Percentiles rank a stretch among this genome's conserved stretches.
Conservation (phyloP, 108 stramenopile genomes). For the Cyclotella atomus region DNA sequence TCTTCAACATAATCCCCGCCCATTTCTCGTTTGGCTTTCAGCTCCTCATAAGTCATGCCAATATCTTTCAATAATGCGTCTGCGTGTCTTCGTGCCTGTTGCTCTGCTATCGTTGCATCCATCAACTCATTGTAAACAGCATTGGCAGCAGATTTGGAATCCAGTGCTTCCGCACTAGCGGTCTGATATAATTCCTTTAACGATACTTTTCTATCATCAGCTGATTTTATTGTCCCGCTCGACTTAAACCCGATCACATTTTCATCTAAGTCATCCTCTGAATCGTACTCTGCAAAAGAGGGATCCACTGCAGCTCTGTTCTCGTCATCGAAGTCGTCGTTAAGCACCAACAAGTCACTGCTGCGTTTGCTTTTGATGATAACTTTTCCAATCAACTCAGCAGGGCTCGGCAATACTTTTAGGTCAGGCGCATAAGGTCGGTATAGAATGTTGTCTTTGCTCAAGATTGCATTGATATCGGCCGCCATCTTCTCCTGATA, state of each 20-base stretch:
- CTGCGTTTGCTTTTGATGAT: slow-evolving; percentile 80
- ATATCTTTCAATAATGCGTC: slow-evolving; percentile 48
- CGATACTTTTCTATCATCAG: slow-evolving; percentile 3
- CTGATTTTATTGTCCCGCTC: slow-evolving; percentile 59
- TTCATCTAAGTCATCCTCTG: slow-evolving; percentile 56
- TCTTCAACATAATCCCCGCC: slow-evolving; percentile 24
- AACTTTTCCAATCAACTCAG: slow-evolving; percentile 77
- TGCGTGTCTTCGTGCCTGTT: slow-evolving; percentile 32
- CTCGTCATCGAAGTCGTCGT: slow-evolving; percentile 86
- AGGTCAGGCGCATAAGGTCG: slow-evolving; percentile 23
- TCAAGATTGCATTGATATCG: slow-evolving; percentile 58
- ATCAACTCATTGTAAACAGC: slow-evolving; percentile 27
- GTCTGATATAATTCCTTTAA: slow-evolving; percentile 34
- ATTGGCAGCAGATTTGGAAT: slow-evolving; percentile 26
- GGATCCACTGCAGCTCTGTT: slow-evolving; percentile 40
- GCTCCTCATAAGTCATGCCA: slow-evolving; percentile 41
- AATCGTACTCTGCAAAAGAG: slow-evolving; percentile 49
- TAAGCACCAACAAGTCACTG: slow-evolving; percentile 54
- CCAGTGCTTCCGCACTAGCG: slow-evolving; percentile 21
- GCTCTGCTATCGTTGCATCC: slow-evolving; percentile 23
- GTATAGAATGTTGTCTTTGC: slow-evolving; percentile 51
- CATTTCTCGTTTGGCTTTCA: slow-evolving; percentile 28
- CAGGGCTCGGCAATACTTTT: slow-evolving; percentile 72
- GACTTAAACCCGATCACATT: slow-evolving; percentile 69
- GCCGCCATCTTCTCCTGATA: slow-evolving; percentile 84